phyloP scores from a whole-genome alignment of 2,329 filamentous ascomycete genomes.

The Penicillium griseofulvum region DNA sequence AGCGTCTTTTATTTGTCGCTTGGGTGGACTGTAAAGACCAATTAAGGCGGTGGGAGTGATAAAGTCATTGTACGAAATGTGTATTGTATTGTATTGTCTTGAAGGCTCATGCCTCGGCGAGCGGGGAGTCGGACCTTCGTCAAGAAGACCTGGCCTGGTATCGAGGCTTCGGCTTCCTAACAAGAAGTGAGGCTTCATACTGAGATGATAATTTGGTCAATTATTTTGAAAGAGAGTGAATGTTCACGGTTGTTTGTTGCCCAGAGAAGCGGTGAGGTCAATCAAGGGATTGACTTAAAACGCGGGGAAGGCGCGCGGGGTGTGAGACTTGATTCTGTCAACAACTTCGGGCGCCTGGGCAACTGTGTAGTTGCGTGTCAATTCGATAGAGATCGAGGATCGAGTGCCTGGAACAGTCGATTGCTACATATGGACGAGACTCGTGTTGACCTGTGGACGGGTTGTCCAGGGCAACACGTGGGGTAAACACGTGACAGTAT shows the following conservation, averaged over 20 bases:
- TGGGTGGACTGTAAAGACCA: constrained; percentile 44
- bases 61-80: constrained; percentile 44
- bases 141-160: constrained; percentile 27
- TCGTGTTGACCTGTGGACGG: background rate
- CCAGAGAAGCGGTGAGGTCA: constrained; percentile 7
- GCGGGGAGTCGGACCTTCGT: constrained; percentile 35
- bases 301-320: background rate
- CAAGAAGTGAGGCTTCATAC: background rate
- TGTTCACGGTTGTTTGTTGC: background rate
- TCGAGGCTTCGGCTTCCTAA: background rate
- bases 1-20: constrained; percentile 16
- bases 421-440: background rate
- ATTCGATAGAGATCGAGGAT: background rate
- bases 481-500: background rate
- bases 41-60: constrained; percentile 45
- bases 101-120: constrained; percentile 27
- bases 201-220: background rate
- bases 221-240: background rate
- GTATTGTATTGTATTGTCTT: constrained; percentile 39
- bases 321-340: background rate
- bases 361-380: background rate
- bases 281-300: constrained; percentile 4
- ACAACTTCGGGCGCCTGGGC: background rate
- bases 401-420: background rate
- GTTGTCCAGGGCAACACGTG: background rate